phyloP scores from a whole-genome alignment of 306 rosid species.

The Rosa multiflora region DNA sequence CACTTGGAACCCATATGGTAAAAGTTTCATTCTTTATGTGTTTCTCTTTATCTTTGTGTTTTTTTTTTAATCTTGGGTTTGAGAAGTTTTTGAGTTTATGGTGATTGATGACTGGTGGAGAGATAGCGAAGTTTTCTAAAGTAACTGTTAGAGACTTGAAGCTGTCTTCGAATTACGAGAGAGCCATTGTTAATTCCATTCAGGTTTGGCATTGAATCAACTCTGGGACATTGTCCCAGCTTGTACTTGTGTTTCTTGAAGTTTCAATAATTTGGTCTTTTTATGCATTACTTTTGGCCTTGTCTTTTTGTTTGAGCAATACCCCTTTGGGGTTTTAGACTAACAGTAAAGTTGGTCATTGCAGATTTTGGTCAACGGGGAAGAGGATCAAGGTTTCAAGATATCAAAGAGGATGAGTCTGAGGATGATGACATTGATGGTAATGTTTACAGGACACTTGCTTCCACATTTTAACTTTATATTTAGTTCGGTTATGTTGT shows the following conservation, averaged over 20 bases:
- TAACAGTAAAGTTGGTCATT: constrained; percentile 1
- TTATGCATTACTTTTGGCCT: not conserved
- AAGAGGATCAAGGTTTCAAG: constrained; percentile 33
- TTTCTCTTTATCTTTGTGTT: too few species aligned
- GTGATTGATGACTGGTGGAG: constrained; percentile 45
- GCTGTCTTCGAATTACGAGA: constrained; percentile 77
- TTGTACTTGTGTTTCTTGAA: not conserved
- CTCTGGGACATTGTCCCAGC: not conserved
- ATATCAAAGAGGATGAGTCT: constrained; percentile 28
- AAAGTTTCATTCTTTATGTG: not conserved
- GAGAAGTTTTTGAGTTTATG: not conserved
- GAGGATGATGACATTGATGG: constrained; percentile 41
- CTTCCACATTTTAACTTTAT: not conserved
- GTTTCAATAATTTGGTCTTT: not conserved
- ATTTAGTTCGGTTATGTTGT: not conserved
- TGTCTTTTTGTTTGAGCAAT: not conserved
- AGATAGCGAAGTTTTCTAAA: constrained; percentile 66
- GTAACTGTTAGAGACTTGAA: constrained; percentile 79
- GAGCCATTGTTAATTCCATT: constrained; percentile 76
- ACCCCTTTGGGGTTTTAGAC: constrained; percentile 13
- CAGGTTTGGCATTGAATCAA: constrained; percentile 41
- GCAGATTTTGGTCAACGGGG: constrained; percentile 32
- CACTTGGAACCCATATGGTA: constrained; percentile 94
- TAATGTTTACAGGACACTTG: constrained; percentile 20
- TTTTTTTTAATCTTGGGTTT: constrained; percentile 1